Base-by-base conservation (phyloP, 441 rosid genomes). In the Bocquillonia castaneifolia region DNA sequence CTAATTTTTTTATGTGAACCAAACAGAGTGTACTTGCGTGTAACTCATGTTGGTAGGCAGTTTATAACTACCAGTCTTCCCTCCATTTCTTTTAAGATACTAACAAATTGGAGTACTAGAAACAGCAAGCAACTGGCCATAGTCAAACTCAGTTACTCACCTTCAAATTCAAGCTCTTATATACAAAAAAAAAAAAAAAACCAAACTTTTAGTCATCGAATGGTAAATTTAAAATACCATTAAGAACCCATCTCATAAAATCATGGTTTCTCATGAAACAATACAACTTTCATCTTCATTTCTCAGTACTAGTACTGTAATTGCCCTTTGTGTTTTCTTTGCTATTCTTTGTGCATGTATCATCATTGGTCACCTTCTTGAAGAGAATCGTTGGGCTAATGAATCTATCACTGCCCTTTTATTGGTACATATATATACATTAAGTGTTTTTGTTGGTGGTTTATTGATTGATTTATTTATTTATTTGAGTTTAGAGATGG, bases 311-410 rank as follows among this genome's bases (percentile, higher is more conserved):
- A 64, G 69, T 68, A 83, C 85, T 55, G 56, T 83, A 6, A 80
- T 86, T 53, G 84, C 89, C 12, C 80, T 88, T 1, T 73, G 80
- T n/a, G 77, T 81, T 40, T 86, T 88, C 83, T 84, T 88, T 57
- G 51, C 86, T 40, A 82, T 88, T 37, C 89, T 88, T 40, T 88
- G 89, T 51, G 82, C 81, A 40, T 86, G 89, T 66, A 84, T 88
- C 69, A 70, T 86, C 63, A 76, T 86, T 15, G 91, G 89, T 5
- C 91, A 86, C 62, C 85, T 88, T 31, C 85, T 88, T 36, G 89
- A 88, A 67, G 89, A 82, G 75, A 79, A 86, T 58, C 79, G 85
- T 8, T 86, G 93, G 93, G 91, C 93, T 29, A 88, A 88, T 65
- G 86, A 84, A 54, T 84, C 89, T 13, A 86, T 82, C 67, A 75